These are phyloP conservation scores for Volutella citrinella DNA, from an alignment of 2,329 filamentous ascomycete genomes.

Conservation along the genomic window DNA sequence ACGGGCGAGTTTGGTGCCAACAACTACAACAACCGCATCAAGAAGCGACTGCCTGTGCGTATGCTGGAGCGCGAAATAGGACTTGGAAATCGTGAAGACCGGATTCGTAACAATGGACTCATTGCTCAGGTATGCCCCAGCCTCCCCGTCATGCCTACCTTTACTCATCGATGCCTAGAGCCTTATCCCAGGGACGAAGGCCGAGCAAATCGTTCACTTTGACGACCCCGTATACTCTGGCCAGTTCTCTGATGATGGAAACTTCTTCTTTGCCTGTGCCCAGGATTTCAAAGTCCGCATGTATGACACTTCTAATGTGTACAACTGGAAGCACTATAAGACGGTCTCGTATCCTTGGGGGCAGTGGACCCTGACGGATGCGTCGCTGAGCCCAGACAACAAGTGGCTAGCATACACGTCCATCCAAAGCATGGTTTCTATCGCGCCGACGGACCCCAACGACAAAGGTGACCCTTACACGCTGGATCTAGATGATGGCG, in stretches of 20 bases:
- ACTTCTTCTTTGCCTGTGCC: constrained; percentile 91
- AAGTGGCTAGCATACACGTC: constrained; percentile 89
- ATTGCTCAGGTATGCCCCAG: constrained; percentile 59
- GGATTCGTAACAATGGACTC: constrained; percentile 58
- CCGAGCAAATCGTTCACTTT: constrained; percentile 87
- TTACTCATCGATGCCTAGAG: constrained; percentile 41
- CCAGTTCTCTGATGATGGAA: constrained; percentile 94
- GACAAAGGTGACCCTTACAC: constrained; percentile 76
- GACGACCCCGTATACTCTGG: constrained; percentile 86
- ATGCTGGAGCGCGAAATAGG: constrained; percentile 83
- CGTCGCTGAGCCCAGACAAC: constrained; percentile 87
- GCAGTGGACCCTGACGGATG: constrained; percentile 95
- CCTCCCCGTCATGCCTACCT: background rate
- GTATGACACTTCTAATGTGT: constrained; percentile 96
- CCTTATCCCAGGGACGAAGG: constrained; percentile 72
- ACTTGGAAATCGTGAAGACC: constrained; percentile 57
- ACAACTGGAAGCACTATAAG: constrained; percentile 95
- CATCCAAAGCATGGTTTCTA: constrained; percentile 77
- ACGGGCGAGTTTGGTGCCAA: constrained; percentile 76
- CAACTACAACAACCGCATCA: constrained; percentile 49
- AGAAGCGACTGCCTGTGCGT: constrained; percentile 63
- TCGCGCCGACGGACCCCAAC: constrained; percentile 82
- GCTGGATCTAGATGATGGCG: constrained; percentile 59
- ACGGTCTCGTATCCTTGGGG: constrained; percentile 81
- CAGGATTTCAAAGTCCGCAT: constrained; percentile 94